phyloP scores from a whole-genome alignment of 2,329 filamentous ascomycete genomes.

The Fusarium sororula region DNA sequence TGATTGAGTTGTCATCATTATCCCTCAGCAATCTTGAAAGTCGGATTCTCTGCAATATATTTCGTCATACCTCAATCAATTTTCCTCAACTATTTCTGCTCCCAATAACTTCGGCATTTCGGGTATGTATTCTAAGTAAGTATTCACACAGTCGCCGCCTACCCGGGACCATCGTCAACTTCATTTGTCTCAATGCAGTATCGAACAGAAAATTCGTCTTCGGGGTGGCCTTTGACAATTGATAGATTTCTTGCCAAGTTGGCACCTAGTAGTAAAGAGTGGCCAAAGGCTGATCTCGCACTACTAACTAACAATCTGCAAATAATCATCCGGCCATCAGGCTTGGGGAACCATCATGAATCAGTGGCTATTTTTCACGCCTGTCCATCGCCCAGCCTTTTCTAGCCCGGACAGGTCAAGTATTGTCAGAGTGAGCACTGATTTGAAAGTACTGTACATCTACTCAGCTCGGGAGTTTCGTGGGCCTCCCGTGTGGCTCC shows the following conservation, averaged over 20 bases:
- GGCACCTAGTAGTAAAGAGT: slow-evolving; percentile 1
- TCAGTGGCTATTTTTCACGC: background rate
- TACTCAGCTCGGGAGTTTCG: slow-evolving; percentile 26
- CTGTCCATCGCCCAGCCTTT: background rate
- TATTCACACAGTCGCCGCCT: background rate
- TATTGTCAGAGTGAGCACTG: background rate
- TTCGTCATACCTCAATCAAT: slow-evolving; percentile 14
- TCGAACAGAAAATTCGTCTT: slow-evolving; percentile 12
- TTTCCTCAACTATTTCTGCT: slow-evolving; percentile 5
- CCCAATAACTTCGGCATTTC: background rate
- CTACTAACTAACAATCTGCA: background rate
- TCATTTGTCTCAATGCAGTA: background rate
- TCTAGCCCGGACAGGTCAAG: background rate
- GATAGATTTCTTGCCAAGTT: background rate
- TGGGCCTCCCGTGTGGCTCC: slow-evolving; percentile 19
- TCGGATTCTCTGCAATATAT: background rate
- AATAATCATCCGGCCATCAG: background rate
- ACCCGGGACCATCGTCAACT: slow-evolving; percentile 13
- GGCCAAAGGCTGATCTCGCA: background rate
- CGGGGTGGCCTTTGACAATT: slow-evolving; percentile 3
- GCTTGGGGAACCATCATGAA: background rate
- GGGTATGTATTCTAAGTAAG: background rate
- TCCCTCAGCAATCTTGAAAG: slow-evolving; percentile 15
- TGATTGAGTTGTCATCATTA: slow-evolving; percentile 20
- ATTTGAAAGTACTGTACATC: slow-evolving; percentile 16